Percentiles rank a stretch among this genome's conserved stretches.
These are phyloP conservation scores for Anthoceros angustus DNA, from an alignment of 225 moss, liverwort and hornwort genomes.

Conservation along the genomic window DNA sequence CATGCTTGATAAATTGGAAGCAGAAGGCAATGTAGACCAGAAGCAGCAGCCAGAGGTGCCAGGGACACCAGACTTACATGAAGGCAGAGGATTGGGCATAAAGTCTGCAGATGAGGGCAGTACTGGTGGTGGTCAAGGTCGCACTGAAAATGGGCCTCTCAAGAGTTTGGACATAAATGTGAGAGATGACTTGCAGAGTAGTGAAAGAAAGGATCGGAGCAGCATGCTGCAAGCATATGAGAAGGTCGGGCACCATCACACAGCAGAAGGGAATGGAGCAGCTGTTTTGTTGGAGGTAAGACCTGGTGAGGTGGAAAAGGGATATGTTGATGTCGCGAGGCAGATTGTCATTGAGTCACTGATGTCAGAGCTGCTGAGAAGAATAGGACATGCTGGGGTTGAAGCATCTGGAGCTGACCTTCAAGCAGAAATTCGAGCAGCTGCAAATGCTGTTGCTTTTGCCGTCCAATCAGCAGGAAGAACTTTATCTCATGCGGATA, in stretches of 20 bases:
- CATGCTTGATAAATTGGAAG: constrained; percentile 70
- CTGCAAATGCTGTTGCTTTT: constrained; percentile 46
- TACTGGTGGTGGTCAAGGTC: too few species aligned
- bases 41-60: constrained; percentile 2
- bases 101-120: background rate
- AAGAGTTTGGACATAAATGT: too few species aligned
- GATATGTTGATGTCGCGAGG: constrained; percentile 9
- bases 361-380: constrained; percentile 63
- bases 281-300: too few species aligned
- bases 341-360: constrained; percentile 50
- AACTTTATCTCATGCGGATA: constrained; percentile 16
- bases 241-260: too few species aligned
- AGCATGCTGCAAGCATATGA: too few species aligned
- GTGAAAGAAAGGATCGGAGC: too few species aligned
- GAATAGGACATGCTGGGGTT: constrained; percentile 66
- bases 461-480: constrained; percentile 24
- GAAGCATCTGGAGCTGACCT: constrained; percentile 64
- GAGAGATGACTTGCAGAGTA: too few species aligned
- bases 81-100: background rate
- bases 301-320: too few species aligned
- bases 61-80: too few species aligned
- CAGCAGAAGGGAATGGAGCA: too few species aligned
- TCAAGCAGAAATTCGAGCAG: constrained; percentile 49
- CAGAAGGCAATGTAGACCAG: constrained; percentile 17
- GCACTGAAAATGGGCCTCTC: too few species aligned